Evolutionary conservation across 495 filamentous ascomycete species (phyloP).

Genomic region (Rusavskia elegans): DNA sequence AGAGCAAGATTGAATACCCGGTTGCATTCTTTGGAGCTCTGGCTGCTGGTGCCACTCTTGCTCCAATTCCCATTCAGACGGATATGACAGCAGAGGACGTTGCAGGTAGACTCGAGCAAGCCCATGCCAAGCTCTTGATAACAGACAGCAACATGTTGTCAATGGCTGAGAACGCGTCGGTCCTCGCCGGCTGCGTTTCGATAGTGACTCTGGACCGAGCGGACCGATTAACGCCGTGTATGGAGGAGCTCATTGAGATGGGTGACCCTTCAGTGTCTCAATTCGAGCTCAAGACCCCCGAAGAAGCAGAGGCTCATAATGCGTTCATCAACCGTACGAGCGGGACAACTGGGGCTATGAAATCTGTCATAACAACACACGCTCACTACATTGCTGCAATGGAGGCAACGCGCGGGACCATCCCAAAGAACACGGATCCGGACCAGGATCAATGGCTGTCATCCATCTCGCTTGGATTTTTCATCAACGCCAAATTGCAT

Average conservation of each 20-base stretch:
- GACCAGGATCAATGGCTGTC: conserved; percentile 11
- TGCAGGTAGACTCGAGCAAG: conserved; percentile 2
- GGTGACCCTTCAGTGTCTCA: not conserved
- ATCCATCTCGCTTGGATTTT: conserved; percentile 12
- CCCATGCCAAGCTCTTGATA: conserved; percentile 2
- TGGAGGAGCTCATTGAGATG: not conserved
- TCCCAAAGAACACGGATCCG: conserved; percentile 10
- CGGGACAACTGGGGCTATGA: conserved; percentile 13
- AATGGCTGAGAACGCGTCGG: conserved; percentile 3
- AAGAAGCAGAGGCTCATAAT: not conserved
- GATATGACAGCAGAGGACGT: conserved; percentile 3
- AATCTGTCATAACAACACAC: conserved; percentile 15
- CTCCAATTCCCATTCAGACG: conserved; percentile 4
- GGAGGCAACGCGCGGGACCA: conserved; percentile 7
- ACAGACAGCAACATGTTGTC: not conserved
- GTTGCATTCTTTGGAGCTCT: conserved; percentile 5
- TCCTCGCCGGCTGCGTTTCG: not conserved
- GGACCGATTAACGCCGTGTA: not conserved
- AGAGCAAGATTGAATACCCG: conserved; percentile 6
- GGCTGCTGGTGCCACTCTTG: conserved; percentile 6
- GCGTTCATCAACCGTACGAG: conserved; percentile 16
- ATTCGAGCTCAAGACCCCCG: not conserved
- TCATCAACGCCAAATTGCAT: conserved; percentile 15
- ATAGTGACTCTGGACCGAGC: conserved; percentile 1
- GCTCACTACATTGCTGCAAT: conserved; percentile 12